phyloP scores from a whole-genome alignment of 2,329 filamentous ascomycete genomes.

The Venturia aucupariae region DNA sequence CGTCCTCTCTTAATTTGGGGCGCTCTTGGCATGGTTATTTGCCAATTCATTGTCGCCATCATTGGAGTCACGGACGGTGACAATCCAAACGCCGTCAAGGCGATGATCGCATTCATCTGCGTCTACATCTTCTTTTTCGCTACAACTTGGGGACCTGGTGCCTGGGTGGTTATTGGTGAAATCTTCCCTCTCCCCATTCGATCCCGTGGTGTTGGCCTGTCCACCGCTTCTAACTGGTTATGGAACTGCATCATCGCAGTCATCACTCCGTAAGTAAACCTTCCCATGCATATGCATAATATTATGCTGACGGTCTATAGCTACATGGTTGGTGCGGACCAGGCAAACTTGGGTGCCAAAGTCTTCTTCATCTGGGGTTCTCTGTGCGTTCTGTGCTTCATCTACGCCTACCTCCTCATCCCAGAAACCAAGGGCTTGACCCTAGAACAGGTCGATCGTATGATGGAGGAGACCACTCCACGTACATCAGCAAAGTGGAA shows the following conservation, averaged over 20 bases:
- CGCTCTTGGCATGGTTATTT: conserved; percentile 72
- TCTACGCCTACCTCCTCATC: conserved; percentile 41
- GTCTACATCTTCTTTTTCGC: conserved; percentile 94
- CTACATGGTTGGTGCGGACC: conserved; percentile 54
- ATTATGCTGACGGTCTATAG: background rate
- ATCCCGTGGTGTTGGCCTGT: conserved; percentile 76
- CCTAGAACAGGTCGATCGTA: conserved; percentile 42
- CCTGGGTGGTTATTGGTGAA: conserved; percentile 70
- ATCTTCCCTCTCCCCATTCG: conserved; percentile 85
- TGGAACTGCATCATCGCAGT: conserved; percentile 67
- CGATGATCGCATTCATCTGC: conserved; percentile 80
- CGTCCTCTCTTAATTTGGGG: conserved; percentile 71
- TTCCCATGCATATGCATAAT: background rate
- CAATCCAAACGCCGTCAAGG: conserved; percentile 41
- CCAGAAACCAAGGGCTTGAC: conserved; percentile 33
- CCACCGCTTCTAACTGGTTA: conserved; percentile 84
- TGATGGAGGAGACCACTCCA: conserved; percentile 79
- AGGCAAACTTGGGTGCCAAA: conserved; percentile 43
- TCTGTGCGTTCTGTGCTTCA: conserved; percentile 32
- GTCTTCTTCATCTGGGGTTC: conserved; percentile 40
- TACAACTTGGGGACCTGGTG: conserved; percentile 69
- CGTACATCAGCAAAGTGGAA: conserved; percentile 69
- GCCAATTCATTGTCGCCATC: conserved; percentile 80
- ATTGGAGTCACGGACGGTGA: conserved; percentile 35
- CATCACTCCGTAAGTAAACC: conserved; percentile 48